Percentiles rank a stretch among this genome's conserved stretches.
These are phyloP conservation scores for Cyclotella kingstonii DNA, from an alignment of 108 stramenopile genomes.

Conservation along the genomic window DNA sequence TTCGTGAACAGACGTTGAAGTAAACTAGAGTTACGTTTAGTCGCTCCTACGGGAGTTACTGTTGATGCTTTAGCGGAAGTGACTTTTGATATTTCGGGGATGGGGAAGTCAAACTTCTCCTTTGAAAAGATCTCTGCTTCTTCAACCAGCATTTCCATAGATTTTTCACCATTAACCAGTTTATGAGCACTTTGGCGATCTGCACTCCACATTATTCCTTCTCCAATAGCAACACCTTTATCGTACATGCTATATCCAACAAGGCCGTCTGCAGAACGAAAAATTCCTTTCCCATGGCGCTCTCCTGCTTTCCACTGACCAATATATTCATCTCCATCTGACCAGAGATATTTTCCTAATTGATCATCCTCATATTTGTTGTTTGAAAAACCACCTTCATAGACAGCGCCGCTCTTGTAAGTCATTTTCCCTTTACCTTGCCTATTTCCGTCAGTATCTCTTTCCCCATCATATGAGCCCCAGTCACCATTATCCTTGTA, in stretches of 20 bases:
- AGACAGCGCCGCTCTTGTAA: conserved; percentile 14
- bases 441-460: conserved; percentile 16
- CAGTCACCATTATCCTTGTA: conserved; percentile 17
- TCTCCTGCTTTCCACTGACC: conserved; percentile 28
- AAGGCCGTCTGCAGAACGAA: conserved; percentile 11
- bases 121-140: conserved; percentile 20
- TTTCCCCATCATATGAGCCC: conserved; percentile 29
- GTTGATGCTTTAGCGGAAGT: too few species aligned
- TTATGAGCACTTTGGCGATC: conserved; percentile 17
- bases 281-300: conserved; percentile 22
- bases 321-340: conserved; percentile 21
- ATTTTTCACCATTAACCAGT: conserved; percentile 10
- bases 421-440: conserved; percentile 30
- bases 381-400: conserved; percentile 23
- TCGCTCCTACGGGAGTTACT: too few species aligned
- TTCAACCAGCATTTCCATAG: conserved; percentile 12
- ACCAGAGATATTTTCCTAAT: conserved; percentile 25
- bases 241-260: conserved; percentile 17
- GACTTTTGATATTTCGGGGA: conserved; percentile 17
- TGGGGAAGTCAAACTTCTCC: conserved; percentile 23
- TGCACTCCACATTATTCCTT: conserved; percentile 22
- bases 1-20: too few species aligned
- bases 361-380: conserved; percentile 24
- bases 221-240: conserved; percentile 7
- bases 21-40: too few species aligned